Percentiles rank a stretch among this genome's conserved stretches.
These are phyloP conservation scores for Plasmodium gonderi DNA, from an alignment of 169 alveolate species.

Conservation along the genomic window DNA sequence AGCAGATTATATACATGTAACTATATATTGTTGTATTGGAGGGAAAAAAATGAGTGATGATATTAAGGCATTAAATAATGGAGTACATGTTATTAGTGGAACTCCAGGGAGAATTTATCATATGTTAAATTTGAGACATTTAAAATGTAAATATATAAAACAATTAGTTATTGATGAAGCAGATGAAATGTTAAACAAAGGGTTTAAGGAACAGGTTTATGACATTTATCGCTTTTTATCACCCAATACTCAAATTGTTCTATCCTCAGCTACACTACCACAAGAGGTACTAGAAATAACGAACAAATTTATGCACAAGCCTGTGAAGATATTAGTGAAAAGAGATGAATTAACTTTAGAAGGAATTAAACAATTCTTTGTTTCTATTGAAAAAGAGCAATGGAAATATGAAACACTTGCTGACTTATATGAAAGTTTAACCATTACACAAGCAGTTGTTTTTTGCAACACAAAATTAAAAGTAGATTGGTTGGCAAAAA, in stretches of 20 bases:
- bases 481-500: slow-evolving; percentile 95
- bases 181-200: slow-evolving; percentile 99
- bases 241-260: slow-evolving; percentile 90
- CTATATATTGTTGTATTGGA: slow-evolving; percentile 97
- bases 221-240: slow-evolving; percentile 87
- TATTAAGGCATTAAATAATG: slow-evolving; percentile 94
- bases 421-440: slow-evolving; percentile 96
- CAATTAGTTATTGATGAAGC: slow-evolving; percentile 98
- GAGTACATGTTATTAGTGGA: slow-evolving; percentile 99
- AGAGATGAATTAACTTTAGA: slow-evolving; percentile 98
- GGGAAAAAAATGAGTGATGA: slow-evolving; percentile 99
- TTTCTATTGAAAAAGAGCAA: slow-evolving; percentile 98
- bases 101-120: slow-evolving; percentile 99
- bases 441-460: slow-evolving; percentile 98
- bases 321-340: slow-evolving; percentile 96
- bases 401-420: slow-evolving; percentile 96
- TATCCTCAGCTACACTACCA: slow-evolving; percentile 98
- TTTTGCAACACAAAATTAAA: slow-evolving; percentile 98
- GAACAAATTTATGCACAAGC: slow-evolving; percentile 96
- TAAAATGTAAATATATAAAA: slow-evolving; percentile 93
- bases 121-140: slow-evolving; percentile 95
- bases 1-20: slow-evolving; percentile 93
- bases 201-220: slow-evolving; percentile 95
- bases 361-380: slow-evolving; percentile 98
- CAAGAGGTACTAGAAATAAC: slow-evolving; percentile 96